Base-by-base conservation (phyloP, 176 grass and related monocot species). In the Bothriochloa decipiens region DNA sequence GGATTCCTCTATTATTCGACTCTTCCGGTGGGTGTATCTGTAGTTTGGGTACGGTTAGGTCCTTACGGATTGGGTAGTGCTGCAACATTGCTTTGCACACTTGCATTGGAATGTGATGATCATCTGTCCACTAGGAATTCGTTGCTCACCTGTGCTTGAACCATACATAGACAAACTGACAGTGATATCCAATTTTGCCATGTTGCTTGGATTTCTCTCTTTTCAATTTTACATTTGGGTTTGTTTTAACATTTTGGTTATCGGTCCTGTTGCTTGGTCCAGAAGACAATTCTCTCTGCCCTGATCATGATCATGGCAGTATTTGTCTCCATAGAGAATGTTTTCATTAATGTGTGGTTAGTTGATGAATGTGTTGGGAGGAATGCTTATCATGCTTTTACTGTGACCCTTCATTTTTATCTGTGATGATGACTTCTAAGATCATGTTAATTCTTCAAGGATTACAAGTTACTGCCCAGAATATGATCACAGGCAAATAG, bases 331-430 rank as follows among this genome's bases (percentile, higher is more conserved):
- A 52, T 18, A 17, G 49, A 52, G 17, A 52, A 52, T 18, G 16
- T 52, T 52, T 18, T 52, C 49, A 18, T 52, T 52, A 52, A 18
- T 52, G 49, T 18, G 49, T 5, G 15, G 18, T 52, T 52, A 52
- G 49, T 52, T 52, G 49, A 52, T 52, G 49, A 52, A 52, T 52
- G 52, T 55, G 18, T 71, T 61, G 50, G 73, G 53, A 73, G 33
- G 26, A 57, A 45, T 72, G 28, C 52, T 60, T 20, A 80, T 68
- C 69, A 69, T 80, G 46, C 13, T 75, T 75, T 26, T 84, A 35
- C 46, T 55, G 61, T 84, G 76, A 80, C 14, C 37, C 12, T 22
- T 84, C 60, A 68, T 67, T 18, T 75, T 39, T 70, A 13, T 57
- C 26, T 11, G 27, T 66, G 28, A 50, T 50, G 28, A 78, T 22